These are phyloP conservation scores for Diatrype stigma DNA, from an alignment of 2,329 filamentous ascomycete species.

Conservation along the genomic window DNA sequence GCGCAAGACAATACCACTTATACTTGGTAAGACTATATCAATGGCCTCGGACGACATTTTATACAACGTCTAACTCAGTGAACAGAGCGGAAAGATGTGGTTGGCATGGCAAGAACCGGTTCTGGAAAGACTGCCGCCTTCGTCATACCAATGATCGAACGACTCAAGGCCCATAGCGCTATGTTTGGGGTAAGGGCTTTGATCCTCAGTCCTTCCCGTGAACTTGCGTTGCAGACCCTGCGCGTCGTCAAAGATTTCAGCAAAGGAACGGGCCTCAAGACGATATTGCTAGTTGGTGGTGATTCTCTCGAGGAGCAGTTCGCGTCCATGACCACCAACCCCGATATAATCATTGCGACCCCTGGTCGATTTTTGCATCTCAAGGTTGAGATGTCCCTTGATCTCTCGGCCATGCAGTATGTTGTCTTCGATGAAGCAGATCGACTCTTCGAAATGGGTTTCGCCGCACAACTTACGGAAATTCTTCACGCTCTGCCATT, in stretches of 20 bases:
- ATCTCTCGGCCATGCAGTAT: constrained; percentile 87
- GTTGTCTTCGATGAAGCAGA: constrained; percentile 98
- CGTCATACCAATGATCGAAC: constrained; percentile 97
- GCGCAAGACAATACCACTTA: constrained; percentile 88
- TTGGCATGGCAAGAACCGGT: constrained; percentile 98
- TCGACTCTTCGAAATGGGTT: constrained; percentile 97
- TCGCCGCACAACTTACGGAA: constrained; percentile 86
- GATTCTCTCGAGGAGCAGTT: constrained; percentile 85
- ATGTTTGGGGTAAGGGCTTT: constrained; percentile 82
- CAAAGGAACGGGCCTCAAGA: constrained; percentile 83
- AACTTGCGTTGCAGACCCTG: constrained; percentile 88
- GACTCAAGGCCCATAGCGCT: constrained; percentile 80
- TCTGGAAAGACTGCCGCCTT: constrained; percentile 98
- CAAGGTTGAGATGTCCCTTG: constrained; percentile 92
- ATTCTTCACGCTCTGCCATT: constrained; percentile 84
- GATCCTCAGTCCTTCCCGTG: constrained; percentile 87
- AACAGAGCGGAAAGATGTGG: constrained; percentile 87
- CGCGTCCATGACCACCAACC: constrained; percentile 84
- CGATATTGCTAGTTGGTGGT: constrained; percentile 84
- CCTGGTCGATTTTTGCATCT: constrained; percentile 94
- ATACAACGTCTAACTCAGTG: not conserved
- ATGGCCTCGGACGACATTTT: not conserved
- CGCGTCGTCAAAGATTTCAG: constrained; percentile 96
- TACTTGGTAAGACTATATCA: constrained; percentile 32
- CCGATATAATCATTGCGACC: constrained; percentile 95